Evolutionary conservation across 2,329 filamentous ascomycete species (phyloP), one percentile per base, ranked within the genome.

Genomic region (Aspergillus tamarii): DNA sequence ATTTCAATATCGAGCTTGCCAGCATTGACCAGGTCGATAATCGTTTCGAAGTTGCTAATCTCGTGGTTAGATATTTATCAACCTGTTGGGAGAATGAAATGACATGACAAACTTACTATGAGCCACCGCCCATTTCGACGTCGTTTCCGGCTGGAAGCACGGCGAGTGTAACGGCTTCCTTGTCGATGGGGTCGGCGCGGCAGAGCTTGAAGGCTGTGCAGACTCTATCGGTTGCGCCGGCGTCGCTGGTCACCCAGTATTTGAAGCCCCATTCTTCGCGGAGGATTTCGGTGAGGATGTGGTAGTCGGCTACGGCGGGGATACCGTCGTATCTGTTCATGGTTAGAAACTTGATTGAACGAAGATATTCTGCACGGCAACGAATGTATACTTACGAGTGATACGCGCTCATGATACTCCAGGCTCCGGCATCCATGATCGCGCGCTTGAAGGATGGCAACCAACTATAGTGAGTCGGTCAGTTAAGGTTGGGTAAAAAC

Each of bases 111-210:
- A 46, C 76, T 67, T 67, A 78, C 76, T 87, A 92, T 23, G 87
- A 89, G 23, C 91, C 90, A 45, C 90, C 90, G 14, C 90, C 90
- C 90, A 92, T 92, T 71, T 93, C 91, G 14, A 90, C 73, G 52
- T 92, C 90, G 57, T 88, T 90, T 3, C 91, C 90, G 5, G 89
- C 88, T 0, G 87, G 87, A 5, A 93, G 82, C 10, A 87, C 81
- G 77, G 85, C 84, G 56, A 87, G 79, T 0, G 88, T 89, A 28
- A 92, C 84, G 3, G 89, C 87, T 60, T 88, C 85, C 58, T 85
- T 86, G 69, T 92, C 90, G 48, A 89, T 84, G 0, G 87, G 86
- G 32, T 82, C 79, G 28, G 82, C 80, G 34, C 79, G 79, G 66
- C 90, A 92, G 72, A 91, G 84, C 63, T 84, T 84, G 77, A 92